phyloP scores from a whole-genome alignment of 305 asterid species.

The Fraxinus nigra region DNA sequence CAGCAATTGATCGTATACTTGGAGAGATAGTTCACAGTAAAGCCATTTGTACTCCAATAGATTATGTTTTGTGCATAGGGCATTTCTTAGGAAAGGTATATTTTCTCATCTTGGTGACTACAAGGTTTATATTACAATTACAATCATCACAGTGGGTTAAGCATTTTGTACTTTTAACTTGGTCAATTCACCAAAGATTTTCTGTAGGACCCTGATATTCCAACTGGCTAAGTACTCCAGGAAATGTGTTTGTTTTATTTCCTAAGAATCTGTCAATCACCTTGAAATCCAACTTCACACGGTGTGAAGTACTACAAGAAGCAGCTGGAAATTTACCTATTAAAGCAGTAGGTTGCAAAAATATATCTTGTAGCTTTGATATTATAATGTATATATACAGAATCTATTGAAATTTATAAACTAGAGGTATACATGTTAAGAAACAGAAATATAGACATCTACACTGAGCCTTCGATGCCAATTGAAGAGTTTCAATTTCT shows the following conservation, averaged over 20 bases:
- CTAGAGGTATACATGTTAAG: background rate
- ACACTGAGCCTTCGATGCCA: background rate
- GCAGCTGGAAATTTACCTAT: background rate
- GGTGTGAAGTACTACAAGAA: background rate
- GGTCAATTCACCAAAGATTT: background rate
- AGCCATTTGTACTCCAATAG: constrained; percentile 82
- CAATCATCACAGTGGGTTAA: background rate
- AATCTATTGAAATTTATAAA: background rate
- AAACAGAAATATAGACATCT: background rate
- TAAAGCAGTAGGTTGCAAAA: background rate
- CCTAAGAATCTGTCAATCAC: background rate
- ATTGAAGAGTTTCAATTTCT: background rate
- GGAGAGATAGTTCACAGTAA: constrained; percentile 96
- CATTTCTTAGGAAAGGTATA: constrained; percentile 94
- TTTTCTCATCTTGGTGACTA: constrained; percentile 7
- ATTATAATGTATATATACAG: background rate
- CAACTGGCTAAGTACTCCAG: background rate
- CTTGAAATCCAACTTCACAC: background rate
- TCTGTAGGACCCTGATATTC: background rate
- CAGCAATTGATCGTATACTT: constrained; percentile 92
- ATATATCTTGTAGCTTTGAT: background rate
- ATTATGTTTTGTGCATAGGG: constrained; percentile 88
- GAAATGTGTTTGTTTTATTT: background rate
- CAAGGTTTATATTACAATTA: background rate
- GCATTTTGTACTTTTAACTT: background rate